Evolutionary conservation across 441 rosid species (phyloP).

Genomic region (Macaranga tanarius): DNA sequence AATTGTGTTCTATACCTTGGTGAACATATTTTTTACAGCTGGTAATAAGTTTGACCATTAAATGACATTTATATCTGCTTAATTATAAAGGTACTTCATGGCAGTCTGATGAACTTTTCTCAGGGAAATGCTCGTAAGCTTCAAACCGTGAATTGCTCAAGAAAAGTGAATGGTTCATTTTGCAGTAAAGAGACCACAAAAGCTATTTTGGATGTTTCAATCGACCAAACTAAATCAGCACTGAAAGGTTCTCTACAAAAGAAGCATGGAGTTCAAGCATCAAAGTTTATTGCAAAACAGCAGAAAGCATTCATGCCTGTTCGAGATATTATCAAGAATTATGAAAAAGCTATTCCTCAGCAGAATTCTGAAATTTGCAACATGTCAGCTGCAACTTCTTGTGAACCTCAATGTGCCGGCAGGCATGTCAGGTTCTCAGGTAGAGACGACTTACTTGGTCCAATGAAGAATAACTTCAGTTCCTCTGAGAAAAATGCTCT

Average conservation of each 20-base stretch:
- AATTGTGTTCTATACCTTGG: neutral
- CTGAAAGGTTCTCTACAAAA: neutral
- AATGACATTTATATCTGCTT: neutral
- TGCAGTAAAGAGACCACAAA: neutral
- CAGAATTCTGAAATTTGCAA: constrained; percentile 2
- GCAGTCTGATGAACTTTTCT: neutral
- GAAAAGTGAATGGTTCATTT: neutral
- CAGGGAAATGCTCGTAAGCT: neutral
- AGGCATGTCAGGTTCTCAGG: constrained; percentile 19
- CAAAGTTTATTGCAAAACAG: constrained; percentile 6
- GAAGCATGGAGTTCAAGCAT: constrained; percentile 1
- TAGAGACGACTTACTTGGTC: constrained; percentile 12
- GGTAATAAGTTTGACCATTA: neutral
- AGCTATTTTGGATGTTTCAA: neutral
- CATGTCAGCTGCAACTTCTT: neutral
- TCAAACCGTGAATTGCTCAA: neutral
- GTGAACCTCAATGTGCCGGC: neutral
- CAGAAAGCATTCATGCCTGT: constrained; percentile 3
- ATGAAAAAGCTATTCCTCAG: neutral
- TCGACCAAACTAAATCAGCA: neutral
- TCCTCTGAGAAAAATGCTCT: neutral
- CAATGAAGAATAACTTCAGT: neutral
- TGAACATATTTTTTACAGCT: neutral
- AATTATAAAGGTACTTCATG: neutral
- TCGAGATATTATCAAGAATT: constrained; percentile 6